Conservation (phyloP, 371 early-diverging fungal species). For the Rhizopus stolonifer region DNA sequence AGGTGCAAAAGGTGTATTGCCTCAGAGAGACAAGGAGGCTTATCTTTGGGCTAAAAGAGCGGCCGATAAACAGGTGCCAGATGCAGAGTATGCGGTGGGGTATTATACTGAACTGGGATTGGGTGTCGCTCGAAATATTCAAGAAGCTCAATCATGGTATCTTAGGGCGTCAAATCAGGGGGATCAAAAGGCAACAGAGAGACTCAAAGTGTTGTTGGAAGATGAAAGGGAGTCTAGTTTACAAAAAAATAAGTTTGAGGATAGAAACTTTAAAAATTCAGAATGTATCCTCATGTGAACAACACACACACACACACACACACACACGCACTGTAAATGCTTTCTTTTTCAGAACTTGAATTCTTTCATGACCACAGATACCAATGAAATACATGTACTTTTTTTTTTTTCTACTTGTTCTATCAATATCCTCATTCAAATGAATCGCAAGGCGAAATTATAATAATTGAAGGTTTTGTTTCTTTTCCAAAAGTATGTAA, state of each 20-base stretch:
- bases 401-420: too few species aligned
- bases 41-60: conserved; percentile 85
- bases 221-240: conserved; percentile 26
- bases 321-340: too few species aligned
- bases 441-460: too few species aligned
- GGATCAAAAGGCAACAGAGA: conserved; percentile 64
- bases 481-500: too few species aligned
- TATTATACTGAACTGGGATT: conserved; percentile 82
- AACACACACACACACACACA: too few species aligned
- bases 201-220: conserved; percentile 52
- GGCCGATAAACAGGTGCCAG: conserved; percentile 73
- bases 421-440: too few species aligned
- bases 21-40: conserved; percentile 77
- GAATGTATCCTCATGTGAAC: conserved; percentile 38
- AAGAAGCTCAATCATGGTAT: conserved; percentile 77
- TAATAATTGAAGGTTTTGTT: too few species aligned
- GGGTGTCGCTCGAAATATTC: conserved; percentile 59
- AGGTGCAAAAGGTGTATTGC: conserved; percentile 67
- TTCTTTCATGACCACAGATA: too few species aligned
- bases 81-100: conserved; percentile 85
- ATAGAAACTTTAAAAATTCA: conserved; percentile 25
- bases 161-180: conserved; percentile 67
- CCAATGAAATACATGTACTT: too few species aligned
- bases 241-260: conserved; percentile 28
- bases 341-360: too few species aligned